These are phyloP conservation scores for Hypomyces rosellus DNA, from an alignment of 2,329 filamentous ascomycete species.

Conservation along the genomic window DNA sequence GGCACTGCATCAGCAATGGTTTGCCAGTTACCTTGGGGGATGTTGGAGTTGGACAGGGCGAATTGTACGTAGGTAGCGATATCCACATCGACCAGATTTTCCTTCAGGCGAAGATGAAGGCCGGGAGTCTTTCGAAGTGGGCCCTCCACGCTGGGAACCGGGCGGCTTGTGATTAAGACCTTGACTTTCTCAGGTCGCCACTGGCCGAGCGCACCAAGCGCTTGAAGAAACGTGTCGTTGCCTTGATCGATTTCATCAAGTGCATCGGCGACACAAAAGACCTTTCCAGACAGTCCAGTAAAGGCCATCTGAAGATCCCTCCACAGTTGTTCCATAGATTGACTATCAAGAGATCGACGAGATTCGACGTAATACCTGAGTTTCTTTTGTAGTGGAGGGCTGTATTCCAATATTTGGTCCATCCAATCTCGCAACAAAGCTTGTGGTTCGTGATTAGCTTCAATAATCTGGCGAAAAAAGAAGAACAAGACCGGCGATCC, in stretches of 20 bases:
- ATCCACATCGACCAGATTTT: conserved; percentile 30
- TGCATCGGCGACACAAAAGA: conserved; percentile 36
- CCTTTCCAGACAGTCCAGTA: conserved; percentile 16
- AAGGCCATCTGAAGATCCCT: conserved; percentile 21
- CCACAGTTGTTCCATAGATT: conserved; percentile 23
- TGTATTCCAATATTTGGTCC: conserved; percentile 26
- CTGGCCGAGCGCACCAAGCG: conserved; percentile 25
- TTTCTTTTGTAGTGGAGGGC: conserved; percentile 21
- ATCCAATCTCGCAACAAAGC: conserved; percentile 29
- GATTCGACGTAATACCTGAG: conserved; percentile 14
- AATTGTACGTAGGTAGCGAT: conserved; percentile 31
- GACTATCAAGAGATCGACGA: not conserved
- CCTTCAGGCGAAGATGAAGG: conserved; percentile 30
- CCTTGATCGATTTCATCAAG: conserved; percentile 40
- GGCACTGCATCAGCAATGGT: conserved; percentile 24
- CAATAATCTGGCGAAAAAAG: conserved; percentile 34
- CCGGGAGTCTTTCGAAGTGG: conserved; percentile 20
- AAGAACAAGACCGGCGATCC: conserved; percentile 28
- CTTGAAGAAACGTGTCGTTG: conserved; percentile 25
- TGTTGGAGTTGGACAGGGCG: conserved; percentile 11
- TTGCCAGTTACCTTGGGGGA: conserved; percentile 14
- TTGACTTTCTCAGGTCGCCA: conserved; percentile 30
- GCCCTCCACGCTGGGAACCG: conserved; percentile 23
- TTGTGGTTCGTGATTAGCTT: conserved; percentile 25
- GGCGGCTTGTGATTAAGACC: conserved; percentile 38